These are phyloP conservation scores for Stemphylium lycopersici DNA, from an alignment of 2,329 filamentous ascomycete species.

Conservation along the genomic window DNA sequence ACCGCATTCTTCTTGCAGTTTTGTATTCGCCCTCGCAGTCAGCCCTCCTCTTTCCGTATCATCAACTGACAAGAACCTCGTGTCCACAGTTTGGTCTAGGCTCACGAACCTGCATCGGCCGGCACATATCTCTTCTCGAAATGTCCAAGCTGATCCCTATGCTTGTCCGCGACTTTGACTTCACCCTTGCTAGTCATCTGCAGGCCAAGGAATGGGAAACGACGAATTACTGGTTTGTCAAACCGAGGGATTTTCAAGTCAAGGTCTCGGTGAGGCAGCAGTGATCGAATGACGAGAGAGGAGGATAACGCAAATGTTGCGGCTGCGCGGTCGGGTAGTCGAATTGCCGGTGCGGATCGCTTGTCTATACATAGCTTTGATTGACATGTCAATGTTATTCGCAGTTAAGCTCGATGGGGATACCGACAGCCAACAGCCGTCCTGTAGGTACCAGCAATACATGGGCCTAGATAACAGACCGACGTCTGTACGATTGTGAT, in stretches of 20 bases:
- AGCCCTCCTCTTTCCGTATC: background rate
- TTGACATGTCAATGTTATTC: too few relatives aligned
- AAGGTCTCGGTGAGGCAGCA: slow-evolving; percentile 8
- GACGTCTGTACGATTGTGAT: too few relatives aligned
- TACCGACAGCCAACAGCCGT: too few relatives aligned
- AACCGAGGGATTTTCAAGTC: slow-evolving; percentile 12
- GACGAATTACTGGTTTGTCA: slow-evolving; percentile 22
- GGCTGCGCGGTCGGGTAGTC: background rate
- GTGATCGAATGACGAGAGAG: background rate
- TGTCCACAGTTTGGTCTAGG: slow-evolving; percentile 21
- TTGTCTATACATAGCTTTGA: slow-evolving; percentile 1
- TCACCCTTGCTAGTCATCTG: slow-evolving; percentile 12
- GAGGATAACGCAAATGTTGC: background rate
- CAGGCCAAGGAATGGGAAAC: slow-evolving; percentile 16
- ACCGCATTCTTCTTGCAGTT: background rate
- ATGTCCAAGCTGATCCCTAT: slow-evolving; percentile 14
- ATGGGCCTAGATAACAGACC: too few relatives aligned
- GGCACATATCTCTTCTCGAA: slow-evolving; percentile 21
- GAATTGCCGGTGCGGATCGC: background rate
- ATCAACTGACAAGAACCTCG: background rate
- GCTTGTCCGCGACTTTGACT: slow-evolving; percentile 23
- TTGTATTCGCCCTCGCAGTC: background rate
- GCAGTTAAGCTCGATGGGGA: too few relatives aligned
- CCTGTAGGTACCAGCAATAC: too few relatives aligned
- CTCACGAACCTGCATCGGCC: slow-evolving; percentile 27